Percentiles rank a stretch among this genome's conserved stretches.
Conservation (phyloP, 2,329 filamentous ascomycete species). For the Fusarium sublunatum region DNA sequence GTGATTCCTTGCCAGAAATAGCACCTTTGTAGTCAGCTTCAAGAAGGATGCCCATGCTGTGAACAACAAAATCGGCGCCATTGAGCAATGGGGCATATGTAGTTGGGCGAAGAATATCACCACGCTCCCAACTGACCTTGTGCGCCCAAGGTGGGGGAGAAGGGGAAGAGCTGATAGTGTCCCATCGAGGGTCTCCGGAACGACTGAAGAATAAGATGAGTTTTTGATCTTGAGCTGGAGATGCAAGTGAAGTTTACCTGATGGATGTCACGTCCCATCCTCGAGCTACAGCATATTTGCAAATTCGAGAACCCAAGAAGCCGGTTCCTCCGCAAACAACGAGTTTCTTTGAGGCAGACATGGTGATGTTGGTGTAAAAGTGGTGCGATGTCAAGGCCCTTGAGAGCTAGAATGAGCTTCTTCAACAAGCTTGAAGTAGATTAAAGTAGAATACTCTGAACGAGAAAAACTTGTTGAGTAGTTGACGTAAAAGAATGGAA, state of each 20-base stretch:
- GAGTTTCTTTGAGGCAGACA: conserved; percentile 76
- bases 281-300: conserved; percentile 84
- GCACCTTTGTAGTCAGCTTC: conserved; percentile 98
- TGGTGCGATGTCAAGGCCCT: conserved; percentile 36
- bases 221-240: conserved; percentile 3
- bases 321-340: conserved; percentile 95
- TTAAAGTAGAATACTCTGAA: neutral
- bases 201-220: conserved; percentile 67
- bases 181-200: conserved; percentile 90
- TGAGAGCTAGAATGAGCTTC: conserved; percentile 14
- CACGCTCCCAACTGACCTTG: conserved; percentile 86
- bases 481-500: neutral
- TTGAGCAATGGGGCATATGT: conserved; percentile 82
- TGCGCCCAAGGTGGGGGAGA: conserved; percentile 82
- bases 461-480: neutral
- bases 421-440: neutral
- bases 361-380: conserved; percentile 49
- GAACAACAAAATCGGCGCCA: conserved; percentile 85
- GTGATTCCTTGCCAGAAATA: conserved; percentile 82
- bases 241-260: conserved; percentile 67
- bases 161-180: conserved; percentile 76
- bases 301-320: conserved; percentile 89
- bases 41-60: conserved; percentile 94
- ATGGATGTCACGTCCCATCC: conserved; percentile 95
- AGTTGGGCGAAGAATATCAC: conserved; percentile 84